Percentiles rank a stretch among this genome's conserved stretches.
These are phyloP conservation scores for Saccharomyces pastorianus DNA, from an alignment of 1,139 yeast species.

Conservation along the genomic window DNA sequence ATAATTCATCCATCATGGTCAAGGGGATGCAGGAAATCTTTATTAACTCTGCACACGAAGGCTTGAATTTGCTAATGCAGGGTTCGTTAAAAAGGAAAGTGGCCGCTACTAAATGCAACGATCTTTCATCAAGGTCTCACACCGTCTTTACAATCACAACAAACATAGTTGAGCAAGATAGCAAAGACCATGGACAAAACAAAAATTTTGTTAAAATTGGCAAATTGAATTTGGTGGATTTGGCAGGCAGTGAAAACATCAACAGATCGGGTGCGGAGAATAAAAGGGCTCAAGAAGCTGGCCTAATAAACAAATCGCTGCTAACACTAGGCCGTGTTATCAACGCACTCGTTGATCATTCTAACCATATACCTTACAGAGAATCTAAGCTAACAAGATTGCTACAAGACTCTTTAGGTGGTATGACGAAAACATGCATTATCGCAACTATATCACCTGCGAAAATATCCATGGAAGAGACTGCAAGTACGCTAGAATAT, in stretches of 20 bases:
- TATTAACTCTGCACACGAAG: constrained; percentile 36
- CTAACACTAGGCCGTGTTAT: constrained; percentile 80
- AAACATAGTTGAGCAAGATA: constrained; percentile 37
- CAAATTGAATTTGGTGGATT: constrained; percentile 72
- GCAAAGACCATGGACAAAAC: constrained; percentile 32
- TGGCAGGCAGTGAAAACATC: constrained; percentile 85
- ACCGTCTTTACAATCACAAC: constrained; percentile 63
- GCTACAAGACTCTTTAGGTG: constrained; percentile 77
- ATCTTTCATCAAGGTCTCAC: constrained; percentile 67
- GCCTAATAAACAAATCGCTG: constrained; percentile 76
- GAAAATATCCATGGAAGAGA: constrained; percentile 62
- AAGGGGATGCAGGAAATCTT: constrained; percentile 45
- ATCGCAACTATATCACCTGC: constrained; percentile 84
- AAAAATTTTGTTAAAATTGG: constrained; percentile 39
- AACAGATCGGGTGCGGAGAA: constrained; percentile 71
- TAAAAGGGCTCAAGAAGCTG: constrained; percentile 80
- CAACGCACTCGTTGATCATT: constrained; percentile 54
- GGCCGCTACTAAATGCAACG: constrained; percentile 64
- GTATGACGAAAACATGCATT: constrained; percentile 69
- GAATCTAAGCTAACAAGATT: constrained; percentile 76
- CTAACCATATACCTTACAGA: constrained; percentile 71
- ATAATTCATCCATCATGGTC: constrained; percentile 31
- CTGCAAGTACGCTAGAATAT: constrained; percentile 74
- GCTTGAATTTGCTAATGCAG: constrained; percentile 38
- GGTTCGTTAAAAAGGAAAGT: constrained; percentile 53